Percentiles rank a stretch among this genome's conserved stretches.
These are phyloP conservation scores for Sungouiozyma intestinalis DNA, from an alignment of 805 yeast genomes.

Conservation along the genomic window DNA sequence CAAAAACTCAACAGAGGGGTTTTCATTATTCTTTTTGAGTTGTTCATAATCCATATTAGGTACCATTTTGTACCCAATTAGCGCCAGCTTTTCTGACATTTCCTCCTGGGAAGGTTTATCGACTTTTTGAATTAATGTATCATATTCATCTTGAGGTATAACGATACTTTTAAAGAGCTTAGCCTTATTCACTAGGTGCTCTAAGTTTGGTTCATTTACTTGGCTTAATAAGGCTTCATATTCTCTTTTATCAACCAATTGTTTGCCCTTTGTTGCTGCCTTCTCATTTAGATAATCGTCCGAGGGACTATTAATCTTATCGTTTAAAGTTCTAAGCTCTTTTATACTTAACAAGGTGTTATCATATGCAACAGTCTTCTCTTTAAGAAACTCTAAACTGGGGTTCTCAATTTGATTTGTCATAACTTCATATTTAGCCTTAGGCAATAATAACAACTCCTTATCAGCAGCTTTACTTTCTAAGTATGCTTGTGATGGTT, in stretches of 20 bases:
- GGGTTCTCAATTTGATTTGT: conserved; percentile 8
- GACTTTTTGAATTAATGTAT: conserved; percentile 3
- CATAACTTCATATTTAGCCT: conserved; percentile 9
- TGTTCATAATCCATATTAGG: neutral
- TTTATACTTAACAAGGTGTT: too few species aligned
- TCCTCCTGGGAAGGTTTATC: neutral
- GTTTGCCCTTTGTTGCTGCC: neutral
- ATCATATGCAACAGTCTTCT: neutral
- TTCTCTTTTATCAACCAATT: neutral
- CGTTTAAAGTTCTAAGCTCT: neutral
- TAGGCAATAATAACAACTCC: conserved; percentile 1
- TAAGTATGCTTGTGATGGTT: conserved; percentile 7
- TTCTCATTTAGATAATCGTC: neutral
- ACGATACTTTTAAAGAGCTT: conserved; percentile 12
- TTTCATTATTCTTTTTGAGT: neutral
- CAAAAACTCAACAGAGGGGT: conserved; percentile 2
- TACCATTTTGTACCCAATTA: neutral
- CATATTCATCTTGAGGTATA: conserved; percentile 8
- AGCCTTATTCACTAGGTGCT: conserved; percentile 10
- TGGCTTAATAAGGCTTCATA: conserved; percentile 1
- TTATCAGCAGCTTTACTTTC: conserved; percentile 6
- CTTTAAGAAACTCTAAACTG: conserved; percentile 6
- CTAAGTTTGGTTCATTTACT: conserved; percentile 5
- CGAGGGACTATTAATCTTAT: neutral
- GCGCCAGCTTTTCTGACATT: neutral